Evolutionary conservation across 768 basidiomycete genomes (phyloP), one percentile per base, ranked within the genome.

Genomic region (Pisolithus tinctorius): DNA sequence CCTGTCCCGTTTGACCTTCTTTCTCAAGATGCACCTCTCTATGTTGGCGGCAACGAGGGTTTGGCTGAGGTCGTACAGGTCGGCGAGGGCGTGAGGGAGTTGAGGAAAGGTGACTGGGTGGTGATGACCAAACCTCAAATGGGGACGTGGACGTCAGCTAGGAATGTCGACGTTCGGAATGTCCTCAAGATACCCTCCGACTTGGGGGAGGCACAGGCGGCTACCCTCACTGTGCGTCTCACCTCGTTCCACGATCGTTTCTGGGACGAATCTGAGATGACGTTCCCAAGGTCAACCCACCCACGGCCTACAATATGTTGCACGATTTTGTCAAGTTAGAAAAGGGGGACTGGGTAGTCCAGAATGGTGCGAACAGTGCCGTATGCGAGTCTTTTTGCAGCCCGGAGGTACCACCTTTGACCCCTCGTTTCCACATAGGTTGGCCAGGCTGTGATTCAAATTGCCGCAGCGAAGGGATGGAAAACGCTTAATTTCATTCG

Each of bases 361-460:
- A 93, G 66, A 93, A 93, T 55, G 91, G 88, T 26, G 84, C 83
- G 17, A 93, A 93, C 58, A 86, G 86, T 57, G 86, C 87, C 17
- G 90, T 89, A 52, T 45, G 82, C 68, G 14, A 47, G 23, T 48
- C 10, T n/a, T 43, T 9, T 31, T 47, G n/a, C 13, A 10, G 34
- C 5, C 45, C 41, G 7, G 11, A 17, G 38, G 38, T 9, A 14
- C 34, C 14, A 31, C 45, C 27, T 60, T 49, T 42, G 50, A 16
- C 30, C 48, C 39, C 46, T 55, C 7, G 13, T 34, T 49, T 41
- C 49, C 51, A 41, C 45, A 16, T 50, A 86, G 84, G 85, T 88
- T 13, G 91, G 91, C 11, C 87, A 93, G 72, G 82, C 83, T 0
- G 86, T 92, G 23, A 88, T 93, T 45, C 90, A 93, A 58, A 84